Base-by-base conservation (phyloP, 208 protist species). In the Herpetomonas samuelpessoai region DNA sequence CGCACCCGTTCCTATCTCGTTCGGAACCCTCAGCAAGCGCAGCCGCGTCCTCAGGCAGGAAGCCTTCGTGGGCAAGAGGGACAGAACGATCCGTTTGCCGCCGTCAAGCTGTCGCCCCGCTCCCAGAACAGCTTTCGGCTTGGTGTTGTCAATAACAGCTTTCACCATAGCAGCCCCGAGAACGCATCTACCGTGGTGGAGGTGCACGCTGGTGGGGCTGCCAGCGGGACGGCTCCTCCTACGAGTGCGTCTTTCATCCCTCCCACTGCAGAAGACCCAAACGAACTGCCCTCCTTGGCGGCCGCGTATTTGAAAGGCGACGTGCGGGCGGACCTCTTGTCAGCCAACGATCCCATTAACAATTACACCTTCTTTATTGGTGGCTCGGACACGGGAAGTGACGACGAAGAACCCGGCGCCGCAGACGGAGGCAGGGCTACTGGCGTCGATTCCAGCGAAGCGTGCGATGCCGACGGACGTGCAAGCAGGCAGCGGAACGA, bases 281-380 rank as follows among this genome's bases (percentile, higher is more conserved):
- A 41, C 35, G 35, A 58, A 19, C 27, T 12, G 6, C 50, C 50
- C 30, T 41, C 52, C 3, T 29, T 27, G 52, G 2, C n/a, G 9
- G 52, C 52, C 27, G 61, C 38, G 3, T 66, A 66, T 29, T 24
- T 66, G 44, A 50, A 41, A 21, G 61, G 61, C 9, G 61, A 66
- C 44, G 51, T 44, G 0, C 24, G 22, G n/a, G 61, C 35, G 18
- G 52, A 57, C 14, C 44, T 38, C 10, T 26, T 58, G 1, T 55
- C 63, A 51, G 22, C n/a, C 24, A 68, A 76, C 50, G 63, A 76
- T 31, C 71, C 71, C 0, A 64, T 76, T 19, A 71, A 76, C 49
- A 69, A 65, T 48, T 76, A 63, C 60, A 69, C 61, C 14, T 76
- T 68, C 31, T 61, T 76, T 21, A 59, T 76, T 28, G 71, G 64